Percentiles rank a stretch among this genome's conserved stretches.
phyloP scores from a whole-genome alignment of 139 green algal genomes.

The Asterochloris sp. region DNA sequence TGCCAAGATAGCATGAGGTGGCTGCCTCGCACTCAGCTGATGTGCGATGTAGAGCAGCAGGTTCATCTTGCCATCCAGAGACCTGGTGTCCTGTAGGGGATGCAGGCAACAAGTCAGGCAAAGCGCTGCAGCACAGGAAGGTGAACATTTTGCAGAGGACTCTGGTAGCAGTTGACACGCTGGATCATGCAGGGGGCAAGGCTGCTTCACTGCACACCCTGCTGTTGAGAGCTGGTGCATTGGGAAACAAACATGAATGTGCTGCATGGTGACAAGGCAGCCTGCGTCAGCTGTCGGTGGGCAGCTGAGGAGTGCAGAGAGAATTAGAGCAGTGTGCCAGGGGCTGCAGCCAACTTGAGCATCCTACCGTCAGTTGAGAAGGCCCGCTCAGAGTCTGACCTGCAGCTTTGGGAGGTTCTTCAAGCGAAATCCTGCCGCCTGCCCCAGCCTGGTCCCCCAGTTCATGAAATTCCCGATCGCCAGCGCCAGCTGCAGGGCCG shows the following conservation, averaged over 20 bases:
- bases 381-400: background rate
- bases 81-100: constrained; percentile 30
- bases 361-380: background rate
- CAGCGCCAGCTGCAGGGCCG: constrained; percentile 27
- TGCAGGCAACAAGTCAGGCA: background rate
- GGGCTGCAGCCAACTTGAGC: background rate
- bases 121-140: background rate
- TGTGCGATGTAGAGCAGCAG: constrained; percentile 35
- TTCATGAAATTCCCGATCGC: constrained; percentile 47
- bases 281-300: too few relatives aligned
- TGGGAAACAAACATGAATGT: too few relatives aligned
- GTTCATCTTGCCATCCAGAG: constrained; percentile 32
- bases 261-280: too few relatives aligned
- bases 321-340: too few relatives aligned
- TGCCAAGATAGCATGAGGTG: constrained; percentile 21
- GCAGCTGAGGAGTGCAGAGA: too few relatives aligned
- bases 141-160: background rate
- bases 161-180: too few relatives aligned
- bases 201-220: too few relatives aligned
- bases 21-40: background rate
- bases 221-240: too few relatives aligned
- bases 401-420: constrained; percentile 28
- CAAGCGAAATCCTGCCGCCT: constrained; percentile 37
- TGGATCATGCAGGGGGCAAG: too few relatives aligned
- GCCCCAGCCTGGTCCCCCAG: constrained; percentile 33